Percentiles rank a stretch among this genome's conserved stretches.
Conservation (phyloP, 1,284 basidiomycete genomes). For the Bjerkandera adusta region DNA sequence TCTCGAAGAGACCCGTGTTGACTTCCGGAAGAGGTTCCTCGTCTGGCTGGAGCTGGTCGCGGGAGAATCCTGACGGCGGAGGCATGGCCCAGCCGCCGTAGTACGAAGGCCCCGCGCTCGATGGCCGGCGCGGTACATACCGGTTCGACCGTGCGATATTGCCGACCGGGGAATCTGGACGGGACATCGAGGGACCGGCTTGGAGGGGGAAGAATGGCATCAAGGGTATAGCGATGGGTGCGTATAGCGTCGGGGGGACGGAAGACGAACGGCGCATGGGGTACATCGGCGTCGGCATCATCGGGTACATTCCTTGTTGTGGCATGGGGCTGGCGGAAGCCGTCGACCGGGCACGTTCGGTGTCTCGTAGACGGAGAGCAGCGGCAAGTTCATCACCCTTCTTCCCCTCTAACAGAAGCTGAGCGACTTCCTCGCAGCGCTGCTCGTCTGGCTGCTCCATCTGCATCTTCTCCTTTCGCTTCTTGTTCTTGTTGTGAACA, state of each 20-base stretch:
- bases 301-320: constrained; percentile 8
- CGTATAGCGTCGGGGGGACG: constrained; percentile 54
- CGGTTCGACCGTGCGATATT: constrained; percentile 42
- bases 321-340: constrained; percentile 21
- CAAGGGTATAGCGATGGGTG: constrained; percentile 39
- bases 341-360: constrained; percentile 24
- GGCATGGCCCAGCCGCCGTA: constrained; percentile 24
- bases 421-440: constrained; percentile 46
- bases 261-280: constrained; percentile 49
- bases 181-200: constrained; percentile 24
- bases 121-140: constrained; percentile 38
- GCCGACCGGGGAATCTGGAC: constrained; percentile 41
- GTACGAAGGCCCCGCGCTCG: constrained; percentile 33
- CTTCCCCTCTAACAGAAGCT: constrained; percentile 56
- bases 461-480: constrained; percentile 25
- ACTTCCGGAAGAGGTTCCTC: constrained; percentile 49
- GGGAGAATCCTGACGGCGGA: constrained; percentile 14
- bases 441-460: constrained; percentile 38
- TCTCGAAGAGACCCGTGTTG: constrained; percentile 49
- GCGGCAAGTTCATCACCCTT: constrained; percentile 54
- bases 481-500: constrained; percentile 51
- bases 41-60: constrained; percentile 35
- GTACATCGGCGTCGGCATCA: constrained; percentile 14
- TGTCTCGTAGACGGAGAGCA: constrained; percentile 58
- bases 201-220: constrained; percentile 33